These are phyloP conservation scores for Eutrema japonicum DNA, from an alignment of 345 rosid genomes.

Conservation along the genomic window DNA sequence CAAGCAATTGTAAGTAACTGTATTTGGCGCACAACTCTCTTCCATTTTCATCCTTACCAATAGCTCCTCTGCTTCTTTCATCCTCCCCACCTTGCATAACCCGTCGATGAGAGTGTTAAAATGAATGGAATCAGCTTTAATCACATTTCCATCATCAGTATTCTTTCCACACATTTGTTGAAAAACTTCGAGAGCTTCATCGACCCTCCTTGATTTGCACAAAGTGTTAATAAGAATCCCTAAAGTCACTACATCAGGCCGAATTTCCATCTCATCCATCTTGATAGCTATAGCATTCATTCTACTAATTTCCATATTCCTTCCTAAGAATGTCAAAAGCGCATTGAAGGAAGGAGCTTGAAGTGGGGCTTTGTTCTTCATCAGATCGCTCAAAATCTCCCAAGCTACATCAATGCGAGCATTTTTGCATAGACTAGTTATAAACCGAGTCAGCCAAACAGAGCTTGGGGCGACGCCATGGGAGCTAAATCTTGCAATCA, in stretches of 20 bases:
- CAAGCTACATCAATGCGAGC: constrained; percentile 50
- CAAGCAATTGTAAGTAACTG: constrained; percentile 70
- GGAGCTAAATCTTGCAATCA: constrained; percentile 54
- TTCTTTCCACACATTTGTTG: constrained; percentile 49
- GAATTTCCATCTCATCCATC: constrained; percentile 61
- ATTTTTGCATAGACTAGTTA: constrained; percentile 54
- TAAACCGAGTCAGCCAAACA: constrained; percentile 51
- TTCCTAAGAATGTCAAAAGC: constrained; percentile 61
- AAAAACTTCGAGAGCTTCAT: constrained; percentile 66
- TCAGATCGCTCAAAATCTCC: constrained; percentile 52
- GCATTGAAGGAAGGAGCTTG: constrained; percentile 65
- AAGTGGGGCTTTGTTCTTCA: constrained; percentile 52
- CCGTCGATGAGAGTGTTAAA: constrained; percentile 77
- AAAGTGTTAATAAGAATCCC: constrained; percentile 65
- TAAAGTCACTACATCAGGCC: constrained; percentile 63
- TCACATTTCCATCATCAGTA: constrained; percentile 44
- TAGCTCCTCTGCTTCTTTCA: constrained; percentile 65
- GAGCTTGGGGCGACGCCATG: constrained; percentile 56
- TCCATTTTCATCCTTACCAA: constrained; percentile 58
- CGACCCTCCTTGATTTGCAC: constrained; percentile 67
- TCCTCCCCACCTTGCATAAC: constrained; percentile 76
- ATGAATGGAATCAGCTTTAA: constrained; percentile 67
- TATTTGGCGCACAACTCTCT: constrained; percentile 51
- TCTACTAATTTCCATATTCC: constrained; percentile 48
- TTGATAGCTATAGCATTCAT: constrained; percentile 58